A percentile compares a stretch with the other conserved stretches of the same genome.
These are phyloP conservation scores for Picochlorum sp. DNA, from an alignment of 139 green algal genomes.

Conservation along the genomic window DNA sequence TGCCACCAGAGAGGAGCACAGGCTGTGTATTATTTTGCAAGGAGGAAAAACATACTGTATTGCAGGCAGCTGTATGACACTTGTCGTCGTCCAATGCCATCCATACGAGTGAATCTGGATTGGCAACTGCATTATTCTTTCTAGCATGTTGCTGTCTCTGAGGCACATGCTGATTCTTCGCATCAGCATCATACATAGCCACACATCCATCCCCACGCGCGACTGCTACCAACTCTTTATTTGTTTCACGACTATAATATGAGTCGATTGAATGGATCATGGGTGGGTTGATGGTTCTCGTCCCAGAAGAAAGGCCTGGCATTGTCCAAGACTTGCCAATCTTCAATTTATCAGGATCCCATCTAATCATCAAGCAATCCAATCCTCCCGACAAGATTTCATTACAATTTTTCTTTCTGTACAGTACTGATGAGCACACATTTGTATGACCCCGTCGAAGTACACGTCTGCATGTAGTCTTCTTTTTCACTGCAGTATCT, in stretches of 20 bases:
- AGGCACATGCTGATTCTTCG: background rate
- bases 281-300: constrained; percentile 57
- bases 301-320: background rate
- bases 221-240: constrained; percentile 26
- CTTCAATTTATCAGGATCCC: constrained; percentile 25
- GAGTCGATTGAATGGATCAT: constrained; percentile 45
- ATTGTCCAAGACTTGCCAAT: background rate
- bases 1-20: constrained; percentile 27
- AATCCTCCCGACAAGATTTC: constrained; percentile 55
- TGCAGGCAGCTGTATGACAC: constrained; percentile 19
- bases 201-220: constrained; percentile 42
- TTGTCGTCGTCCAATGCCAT: background rate
- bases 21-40: background rate
- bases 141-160: background rate
- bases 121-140: too few relatives aligned
- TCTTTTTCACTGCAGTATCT: background rate
- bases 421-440: constrained; percentile 42
- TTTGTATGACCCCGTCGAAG: constrained; percentile 45
- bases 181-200: constrained; percentile 28
- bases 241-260: background rate
- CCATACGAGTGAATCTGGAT: background rate
- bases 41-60: constrained; percentile 14
- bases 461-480: constrained; percentile 24
- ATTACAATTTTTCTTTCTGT: constrained; percentile 43
- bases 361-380: constrained; percentile 46